Percentiles rank a stretch among this genome's conserved stretches.
These are phyloP conservation scores for Linnemannia zychae DNA, from an alignment of 192 early-diverging fungal genomes.

Conservation along the genomic window DNA sequence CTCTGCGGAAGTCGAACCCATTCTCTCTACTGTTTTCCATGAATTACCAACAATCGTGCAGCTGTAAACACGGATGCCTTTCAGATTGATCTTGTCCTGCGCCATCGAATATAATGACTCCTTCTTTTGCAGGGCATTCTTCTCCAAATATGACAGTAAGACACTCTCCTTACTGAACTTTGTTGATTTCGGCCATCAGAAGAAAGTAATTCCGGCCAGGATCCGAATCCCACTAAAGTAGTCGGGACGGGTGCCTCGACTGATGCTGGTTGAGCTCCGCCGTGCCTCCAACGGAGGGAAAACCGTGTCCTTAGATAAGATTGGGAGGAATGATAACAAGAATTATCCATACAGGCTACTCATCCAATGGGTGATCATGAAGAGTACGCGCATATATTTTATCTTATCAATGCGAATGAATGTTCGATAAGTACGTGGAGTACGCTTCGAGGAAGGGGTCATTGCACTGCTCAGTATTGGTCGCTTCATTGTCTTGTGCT, in stretches of 20 bases:
- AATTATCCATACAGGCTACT: slow-evolving; percentile 4
- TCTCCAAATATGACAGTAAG: slow-evolving; percentile 1
- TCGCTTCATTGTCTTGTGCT: slow-evolving; percentile 8
- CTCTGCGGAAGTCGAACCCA: background rate
- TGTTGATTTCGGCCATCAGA: slow-evolving; percentile 15
- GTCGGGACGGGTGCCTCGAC: slow-evolving; percentile 11
- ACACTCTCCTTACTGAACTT: slow-evolving; percentile 6
- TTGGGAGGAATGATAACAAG: background rate
- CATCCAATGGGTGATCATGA: slow-evolving; percentile 9
- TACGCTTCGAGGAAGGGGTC: slow-evolving; percentile 20
- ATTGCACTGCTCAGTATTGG: slow-evolving; percentile 9
- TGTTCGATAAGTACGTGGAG: slow-evolving; percentile 12
- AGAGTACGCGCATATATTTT: background rate
- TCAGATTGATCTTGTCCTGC: slow-evolving; percentile 1
- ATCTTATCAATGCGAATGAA: slow-evolving; percentile 9
- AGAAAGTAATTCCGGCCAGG: slow-evolving; percentile 5
- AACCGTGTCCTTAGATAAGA: slow-evolving; percentile 13
- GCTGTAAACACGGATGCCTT: slow-evolving; percentile 2
- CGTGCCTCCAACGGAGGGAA: slow-evolving; percentile 19
- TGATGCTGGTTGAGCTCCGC: slow-evolving; percentile 6
- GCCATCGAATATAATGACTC: slow-evolving; percentile 7
- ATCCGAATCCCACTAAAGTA: slow-evolving; percentile 10
- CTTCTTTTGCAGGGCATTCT: slow-evolving; percentile 13
- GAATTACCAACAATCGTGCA: slow-evolving; percentile 6
- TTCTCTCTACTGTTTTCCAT: background rate